Base-by-base conservation (phyloP, 805 yeast species). In the Cephaloascus albidus region DNA sequence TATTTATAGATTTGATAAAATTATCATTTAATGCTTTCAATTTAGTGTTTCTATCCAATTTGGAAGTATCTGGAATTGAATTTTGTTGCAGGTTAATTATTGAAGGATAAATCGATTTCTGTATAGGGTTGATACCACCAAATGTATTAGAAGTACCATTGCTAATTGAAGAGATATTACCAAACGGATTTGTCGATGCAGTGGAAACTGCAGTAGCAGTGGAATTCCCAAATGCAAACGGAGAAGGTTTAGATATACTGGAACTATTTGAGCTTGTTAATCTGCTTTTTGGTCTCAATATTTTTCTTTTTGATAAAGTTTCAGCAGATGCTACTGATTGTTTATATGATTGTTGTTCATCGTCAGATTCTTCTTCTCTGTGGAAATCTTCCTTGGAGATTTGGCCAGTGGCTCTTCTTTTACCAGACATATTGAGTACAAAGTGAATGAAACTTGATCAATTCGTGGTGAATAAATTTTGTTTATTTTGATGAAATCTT, bases 361-460 rank as follows among this genome's bases (percentile, higher is more conserved):
- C 66, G 4, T 65, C 74, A 15, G 65, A 70, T 31, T 66, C 63
- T 18, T 48, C 50, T 18, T 39, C 46, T 8, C 33, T 40, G 6
- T 40, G 47, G 17, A 39, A 37, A 20, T 58, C 62, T 40, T 79
- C 86, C 45, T 72, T 71, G 15, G 78, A 72, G 37, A 85, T 63
- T 57, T 86, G 95, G 17, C 65, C 58, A 38, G 67, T 73, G 17
- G 88, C 87, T 40, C 70, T 61, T 60, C 96, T 72, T 57, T 86
- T 86, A 2, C 61, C 63, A 20, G 81, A 70, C 85, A 77, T 78
- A 18, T 34, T 23, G n/a, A n/a, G n/a, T n/a, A n/a, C n/a, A n/a
- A n/a, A n/a, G n/a, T n/a, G n/a, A n/a, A n/a, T n/a, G n/a, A n/a
- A n/a, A n/a, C n/a, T n/a, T n/a, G n/a, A n/a, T n/a, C n/a, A n/a